Evolutionary conservation across 2,329 filamentous ascomycete species (phyloP), one percentile per base, ranked within the genome.

Genomic region (Aspergillus pseudoterreus): DNA sequence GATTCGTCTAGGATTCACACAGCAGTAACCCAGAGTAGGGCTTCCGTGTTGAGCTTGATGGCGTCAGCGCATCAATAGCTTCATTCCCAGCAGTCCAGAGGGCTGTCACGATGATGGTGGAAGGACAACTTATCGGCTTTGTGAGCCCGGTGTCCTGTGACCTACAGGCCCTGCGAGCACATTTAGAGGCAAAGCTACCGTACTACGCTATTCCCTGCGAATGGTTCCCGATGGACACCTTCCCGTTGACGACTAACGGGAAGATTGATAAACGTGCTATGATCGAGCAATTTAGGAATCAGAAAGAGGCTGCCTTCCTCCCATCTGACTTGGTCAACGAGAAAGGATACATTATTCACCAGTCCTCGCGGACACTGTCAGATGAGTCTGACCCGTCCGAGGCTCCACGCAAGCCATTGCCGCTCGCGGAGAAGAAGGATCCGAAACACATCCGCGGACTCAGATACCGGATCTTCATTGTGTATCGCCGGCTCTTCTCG

Each of bases 401-500:
- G 39, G 10, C 15, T 42, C 15, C 39, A 24, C n/a, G 39, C 39
- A 46, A 54, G 30, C 48, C 48, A 4, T 3, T 24, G 19, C 48
- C 49, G 15, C 15, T 51, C 14, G 38, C 49, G 4, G 52, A 51
- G n/a, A 54, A 54, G 24, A 42, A 24, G 12, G 17, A 43, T 6
- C 9, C 8, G 15, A 51, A 48, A n/a, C 24, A 10, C 8, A 30
- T 46, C 19, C 53, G 53, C 15, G 53, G 53, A 68, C 4, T 65
- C 69, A 51, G 69, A 74, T 45, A 73, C 70, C 47, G 27, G 64
- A 49, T 81, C 22, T 42, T 42, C 17, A 42, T 42, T 21, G 39
- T 42, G 39, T 84, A 84, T 58, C 76, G 82, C 19, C 75, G 78
- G 4, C 75, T 84, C 8, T 83, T 84, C 65, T 77, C 78, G 39